Conservation (phyloP, 108 stramenopile species). For the Cyclotella cryptica region DNA sequence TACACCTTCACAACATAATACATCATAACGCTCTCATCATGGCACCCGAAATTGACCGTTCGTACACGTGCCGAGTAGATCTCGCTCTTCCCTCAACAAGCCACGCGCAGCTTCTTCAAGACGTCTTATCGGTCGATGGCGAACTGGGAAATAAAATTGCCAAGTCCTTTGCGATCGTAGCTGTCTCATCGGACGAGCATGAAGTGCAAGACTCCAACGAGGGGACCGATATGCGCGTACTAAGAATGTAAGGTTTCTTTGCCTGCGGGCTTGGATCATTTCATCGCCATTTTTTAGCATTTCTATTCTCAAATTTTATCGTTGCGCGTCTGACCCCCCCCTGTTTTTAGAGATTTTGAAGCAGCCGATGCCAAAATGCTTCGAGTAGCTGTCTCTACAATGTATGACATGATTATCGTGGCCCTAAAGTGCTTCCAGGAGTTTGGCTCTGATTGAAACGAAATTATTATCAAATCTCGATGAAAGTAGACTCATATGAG, state of each 20-base stretch:
- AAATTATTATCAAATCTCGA: too few species aligned
- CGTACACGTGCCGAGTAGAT: conserved; percentile 64
- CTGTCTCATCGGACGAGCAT: background rate
- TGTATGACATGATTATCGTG: conserved; percentile 82
- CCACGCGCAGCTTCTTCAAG: conserved; percentile 63
- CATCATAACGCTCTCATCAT: background rate
- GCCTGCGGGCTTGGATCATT: background rate
- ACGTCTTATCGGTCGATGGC: conserved; percentile 70
- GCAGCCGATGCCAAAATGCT: conserved; percentile 87
- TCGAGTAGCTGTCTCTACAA: conserved; percentile 82
- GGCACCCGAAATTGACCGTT: conserved; percentile 21
- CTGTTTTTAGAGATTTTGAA: conserved; percentile 55
- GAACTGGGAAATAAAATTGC: conserved; percentile 73
- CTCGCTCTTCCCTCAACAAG: conserved; percentile 63
- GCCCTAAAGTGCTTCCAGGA: conserved; percentile 76
- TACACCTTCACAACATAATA: background rate
- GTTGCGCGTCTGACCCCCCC: background rate
- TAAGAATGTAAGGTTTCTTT: conserved; percentile 7
- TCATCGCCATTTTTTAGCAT: background rate
- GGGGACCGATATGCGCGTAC: background rate
- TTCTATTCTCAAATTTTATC: conserved; percentile 1
- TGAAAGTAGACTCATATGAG: too few species aligned
- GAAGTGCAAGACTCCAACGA: background rate
- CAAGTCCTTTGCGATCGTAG: conserved; percentile 60
- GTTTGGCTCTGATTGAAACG: conserved; percentile 60